These are phyloP conservation scores for Botrytis elliptica DNA, from an alignment of 2,329 filamentous ascomycete species.

Conservation along the genomic window DNA sequence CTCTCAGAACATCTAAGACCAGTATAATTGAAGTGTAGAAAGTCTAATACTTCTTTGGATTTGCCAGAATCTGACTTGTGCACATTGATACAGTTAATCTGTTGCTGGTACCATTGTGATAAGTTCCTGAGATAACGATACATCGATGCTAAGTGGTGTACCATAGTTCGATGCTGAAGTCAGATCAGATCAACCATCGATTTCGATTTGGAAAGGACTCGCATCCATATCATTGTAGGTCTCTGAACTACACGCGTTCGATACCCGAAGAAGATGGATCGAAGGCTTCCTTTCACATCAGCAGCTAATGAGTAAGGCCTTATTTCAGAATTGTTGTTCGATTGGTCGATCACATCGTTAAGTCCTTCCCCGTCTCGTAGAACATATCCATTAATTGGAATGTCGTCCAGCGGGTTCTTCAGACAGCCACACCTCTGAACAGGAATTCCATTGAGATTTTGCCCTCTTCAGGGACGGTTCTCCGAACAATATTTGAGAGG, in stretches of 20 bases:
- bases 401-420: background rate
- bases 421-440: background rate
- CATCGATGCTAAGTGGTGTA: background rate
- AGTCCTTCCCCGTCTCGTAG: background rate
- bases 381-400: background rate
- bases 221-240: background rate
- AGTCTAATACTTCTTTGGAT: background rate
- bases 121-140: too few species aligned
- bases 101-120: rapidly evolving
- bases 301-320: background rate
- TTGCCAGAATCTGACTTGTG: background rate
- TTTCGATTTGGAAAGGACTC: background rate
- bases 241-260: rapidly evolving
- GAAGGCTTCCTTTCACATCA: background rate
- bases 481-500: background rate
- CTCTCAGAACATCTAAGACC: background rate
- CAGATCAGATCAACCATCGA: background rate
- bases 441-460: background rate
- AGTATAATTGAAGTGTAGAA: background rate
- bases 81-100: background rate
- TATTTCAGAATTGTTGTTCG: background rate
- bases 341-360: background rate
- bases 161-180: background rate
- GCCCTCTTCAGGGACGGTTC: background rate
- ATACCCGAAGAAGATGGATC: background rate